Conservation (phyloP, 2,329 filamentous ascomycete genomes). For the Alternaria alternata region DNA sequence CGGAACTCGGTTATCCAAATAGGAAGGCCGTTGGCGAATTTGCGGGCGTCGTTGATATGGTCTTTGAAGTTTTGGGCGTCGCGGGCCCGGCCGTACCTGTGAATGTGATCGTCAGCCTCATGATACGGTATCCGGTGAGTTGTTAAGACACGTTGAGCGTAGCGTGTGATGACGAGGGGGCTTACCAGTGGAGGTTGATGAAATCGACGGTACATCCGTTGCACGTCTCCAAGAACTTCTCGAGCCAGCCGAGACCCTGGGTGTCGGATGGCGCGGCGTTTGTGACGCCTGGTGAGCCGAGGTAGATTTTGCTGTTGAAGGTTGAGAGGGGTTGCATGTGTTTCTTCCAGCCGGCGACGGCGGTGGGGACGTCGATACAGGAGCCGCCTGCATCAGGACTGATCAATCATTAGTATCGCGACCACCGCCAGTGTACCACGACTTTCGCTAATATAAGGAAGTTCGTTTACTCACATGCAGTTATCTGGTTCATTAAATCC, state of each 20-base stretch:
- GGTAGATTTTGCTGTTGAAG: conserved; percentile 29
- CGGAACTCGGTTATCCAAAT: conserved; percentile 50
- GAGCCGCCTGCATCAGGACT: conserved; percentile 27
- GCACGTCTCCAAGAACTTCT: conserved; percentile 38
- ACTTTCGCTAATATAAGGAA: not conserved
- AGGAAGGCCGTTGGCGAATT: conserved; percentile 61
- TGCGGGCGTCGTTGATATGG: conserved; percentile 42
- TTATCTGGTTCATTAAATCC: conserved; percentile 50
- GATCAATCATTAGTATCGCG: not conserved
- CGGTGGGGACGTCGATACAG: conserved; percentile 30
- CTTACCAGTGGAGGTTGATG: conserved; percentile 44
- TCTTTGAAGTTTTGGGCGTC: conserved; percentile 43
- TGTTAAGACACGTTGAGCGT: not conserved
- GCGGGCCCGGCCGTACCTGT: conserved; percentile 28
- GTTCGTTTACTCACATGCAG: conserved; percentile 25
- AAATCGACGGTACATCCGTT: conserved; percentile 46
- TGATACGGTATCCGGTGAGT: not conserved
- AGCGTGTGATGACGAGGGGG: no score
- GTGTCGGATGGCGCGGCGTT: conserved; percentile 24
- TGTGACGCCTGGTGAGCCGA: conserved; percentile 45
- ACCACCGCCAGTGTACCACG: not conserved
- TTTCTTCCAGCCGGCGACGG: conserved; percentile 25
- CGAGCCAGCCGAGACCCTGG: conserved; percentile 37
- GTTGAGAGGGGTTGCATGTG: conserved; percentile 30
- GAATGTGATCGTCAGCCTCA: not conserved